A percentile compares a stretch with the other conserved stretches of the same genome.
Evolutionary conservation across 306 rosid species (phyloP).

Genomic region (Oxytropis ochrocephala): DNA sequence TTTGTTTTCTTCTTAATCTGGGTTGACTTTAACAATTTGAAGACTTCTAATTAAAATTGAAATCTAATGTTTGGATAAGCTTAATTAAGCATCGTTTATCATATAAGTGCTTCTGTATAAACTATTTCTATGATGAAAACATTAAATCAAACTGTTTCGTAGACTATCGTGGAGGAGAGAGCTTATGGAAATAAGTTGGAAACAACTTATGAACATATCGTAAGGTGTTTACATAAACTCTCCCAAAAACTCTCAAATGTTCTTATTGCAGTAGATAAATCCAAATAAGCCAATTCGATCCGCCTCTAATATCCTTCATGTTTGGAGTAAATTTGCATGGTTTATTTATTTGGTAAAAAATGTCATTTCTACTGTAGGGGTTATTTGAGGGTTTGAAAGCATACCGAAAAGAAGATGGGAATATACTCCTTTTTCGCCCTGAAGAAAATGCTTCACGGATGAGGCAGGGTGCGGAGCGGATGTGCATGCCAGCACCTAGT

Average conservation of each 20-base stretch:
- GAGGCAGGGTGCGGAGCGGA: constrained; percentile 82
- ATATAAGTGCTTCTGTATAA: too few species aligned
- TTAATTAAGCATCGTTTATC: too few species aligned
- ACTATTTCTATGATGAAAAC: too few species aligned
- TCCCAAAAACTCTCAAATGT: too few species aligned
- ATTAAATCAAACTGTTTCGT: too few species aligned
- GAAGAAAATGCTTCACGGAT: constrained; percentile 85
- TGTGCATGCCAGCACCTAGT: constrained; percentile 96
- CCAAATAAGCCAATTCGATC: too few species aligned
- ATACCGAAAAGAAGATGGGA: constrained; percentile 67
- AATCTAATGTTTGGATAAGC: neutral
- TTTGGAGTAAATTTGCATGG: neutral
- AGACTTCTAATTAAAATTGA: neutral
- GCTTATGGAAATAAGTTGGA: too few species aligned
- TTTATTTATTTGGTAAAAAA: neutral
- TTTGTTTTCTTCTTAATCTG: neutral
- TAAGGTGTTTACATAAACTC: too few species aligned
- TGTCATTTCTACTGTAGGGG: constrained; percentile 46
- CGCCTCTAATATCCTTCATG: neutral
- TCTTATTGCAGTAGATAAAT: too few species aligned
- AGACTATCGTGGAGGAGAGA: too few species aligned
- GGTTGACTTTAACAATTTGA: neutral
- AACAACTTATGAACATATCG: too few species aligned
- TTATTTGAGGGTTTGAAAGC: constrained; percentile 97
- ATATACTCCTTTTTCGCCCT: constrained; percentile 79